Conservation (phyloP, 140 eudicot genomes). For the Erigeron philadelphicus region DNA sequence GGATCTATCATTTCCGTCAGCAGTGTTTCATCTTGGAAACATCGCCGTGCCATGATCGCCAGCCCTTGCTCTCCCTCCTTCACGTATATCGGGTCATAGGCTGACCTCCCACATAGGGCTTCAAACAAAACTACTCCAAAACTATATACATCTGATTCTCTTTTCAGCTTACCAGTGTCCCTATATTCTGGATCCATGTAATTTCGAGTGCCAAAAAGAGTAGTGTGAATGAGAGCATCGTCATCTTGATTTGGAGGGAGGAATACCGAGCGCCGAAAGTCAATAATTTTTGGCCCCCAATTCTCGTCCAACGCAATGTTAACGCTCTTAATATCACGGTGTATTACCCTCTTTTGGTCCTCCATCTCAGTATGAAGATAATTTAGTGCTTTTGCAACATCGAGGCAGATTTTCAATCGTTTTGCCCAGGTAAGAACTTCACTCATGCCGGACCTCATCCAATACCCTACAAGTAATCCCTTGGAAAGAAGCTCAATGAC, state of each 20-base stretch:
- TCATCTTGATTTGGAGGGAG: not conserved
- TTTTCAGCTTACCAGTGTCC: not conserved
- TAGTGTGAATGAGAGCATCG: not conserved
- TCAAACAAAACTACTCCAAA: not conserved
- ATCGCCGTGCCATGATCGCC: not conserved
- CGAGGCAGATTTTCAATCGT: constrained; percentile 6
- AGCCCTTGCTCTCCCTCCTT: not conserved
- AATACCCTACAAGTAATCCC: constrained; percentile 1
- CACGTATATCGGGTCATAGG: not conserved
- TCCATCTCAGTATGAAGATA: not conserved
- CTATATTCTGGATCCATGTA: no score
- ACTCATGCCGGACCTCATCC: not conserved
- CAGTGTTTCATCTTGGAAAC: not conserved
- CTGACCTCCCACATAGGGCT: not conserved
- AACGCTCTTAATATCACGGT: not conserved
- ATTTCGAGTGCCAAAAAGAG: not conserved
- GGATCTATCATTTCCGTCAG: not conserved
- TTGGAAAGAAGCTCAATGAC: not conserved
- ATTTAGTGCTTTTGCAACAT: not conserved
- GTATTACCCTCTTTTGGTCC: not conserved
- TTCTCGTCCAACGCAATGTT: not conserved
- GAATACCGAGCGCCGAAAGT: not conserved
- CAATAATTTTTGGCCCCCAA: not conserved
- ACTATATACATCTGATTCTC: not conserved
- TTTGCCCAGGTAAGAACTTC: not conserved